Evolutionary conservation across 176 grass and related monocot species (phyloP), one percentile per base, ranked within the genome.

Genomic region (Paspalum vaginatum): DNA sequence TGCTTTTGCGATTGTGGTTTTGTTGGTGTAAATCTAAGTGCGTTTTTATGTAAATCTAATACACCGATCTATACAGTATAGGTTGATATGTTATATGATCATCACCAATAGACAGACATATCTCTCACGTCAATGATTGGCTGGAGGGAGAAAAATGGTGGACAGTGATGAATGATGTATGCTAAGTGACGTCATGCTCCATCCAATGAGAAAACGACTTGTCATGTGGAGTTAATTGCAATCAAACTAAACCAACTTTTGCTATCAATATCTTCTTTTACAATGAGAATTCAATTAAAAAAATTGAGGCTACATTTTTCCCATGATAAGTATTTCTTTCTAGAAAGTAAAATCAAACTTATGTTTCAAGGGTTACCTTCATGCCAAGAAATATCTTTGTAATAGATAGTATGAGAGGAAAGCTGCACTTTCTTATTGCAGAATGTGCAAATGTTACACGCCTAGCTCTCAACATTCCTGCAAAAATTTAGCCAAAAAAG

Each of bases 131-230:
- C 20, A 5, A 57, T 41, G 1, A 58, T 24, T 1, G 56, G 17
- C 2, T 5, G 17, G 6, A 21, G 7, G 11, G 26, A 15, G 9
- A 40, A 68, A 41, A 12, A 10, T 2, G 26, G 16, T 17, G 6
- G 52, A 74, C 56, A 74, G 32, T 13, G 71, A 56, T 11, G 51
- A 21, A n/a, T 54, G 70, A 73, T 54, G 5, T 55, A 21, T 53
- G 55, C 50, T 55, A 38, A 21, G 5, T 12, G 5, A 73, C 11
- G 38, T 1, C 15, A 50, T 38, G 20, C 15, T 70, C 44, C 44
- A 70, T 70, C 6, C 22, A 70, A 70, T 26, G 26, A 37, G 14
- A 18, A 6, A 52, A 50, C 2, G 17, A 53, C 15, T 38, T 53
- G 16, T 5, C 69, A 38, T 38, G 14, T 20, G 10, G 16, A 12